Conservation (phyloP, 345 rosid genomes). For the Adansonia digitata region DNA sequence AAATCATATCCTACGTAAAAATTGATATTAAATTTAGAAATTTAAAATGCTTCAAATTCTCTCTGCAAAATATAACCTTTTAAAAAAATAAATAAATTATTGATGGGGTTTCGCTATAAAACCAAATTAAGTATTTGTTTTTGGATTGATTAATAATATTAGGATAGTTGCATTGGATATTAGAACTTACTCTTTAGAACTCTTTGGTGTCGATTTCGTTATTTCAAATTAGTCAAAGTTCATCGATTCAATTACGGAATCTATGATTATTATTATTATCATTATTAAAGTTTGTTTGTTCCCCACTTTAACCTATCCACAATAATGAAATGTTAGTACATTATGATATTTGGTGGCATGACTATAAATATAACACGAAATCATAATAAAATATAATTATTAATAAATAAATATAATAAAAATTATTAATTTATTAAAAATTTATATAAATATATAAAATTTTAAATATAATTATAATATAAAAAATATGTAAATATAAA, state of each 20-base stretch:
- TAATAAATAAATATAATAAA: no score
- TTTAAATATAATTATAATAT: no score
- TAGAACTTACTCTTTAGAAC: neutral
- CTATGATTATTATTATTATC: neutral
- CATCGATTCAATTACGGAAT: slow-evolving; percentile 26
- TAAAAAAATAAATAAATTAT: neutral
- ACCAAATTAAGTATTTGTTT: neutral
- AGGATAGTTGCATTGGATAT: neutral
- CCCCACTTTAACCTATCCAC: slow-evolving; percentile 45
- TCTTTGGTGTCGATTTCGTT: slow-evolving; percentile 9
- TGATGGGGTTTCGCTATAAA: neutral
- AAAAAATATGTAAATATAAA: no score
- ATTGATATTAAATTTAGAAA: no score
- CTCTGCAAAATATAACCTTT: neutral
- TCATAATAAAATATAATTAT: no score
- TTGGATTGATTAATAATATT: neutral
- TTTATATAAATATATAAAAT: no score
- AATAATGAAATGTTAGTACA: slow-evolving; percentile 18
- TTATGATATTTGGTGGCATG: neutral
- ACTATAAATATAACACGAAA: no score
- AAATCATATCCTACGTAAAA: no score
- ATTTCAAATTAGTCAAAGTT: slow-evolving; percentile 43
- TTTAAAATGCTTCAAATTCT: neutral
- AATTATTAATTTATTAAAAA: no score
- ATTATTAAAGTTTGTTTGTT: slow-evolving; percentile 27